Conservation (phyloP, 805 yeast species). For the Jamesozyma piceae region DNA sequence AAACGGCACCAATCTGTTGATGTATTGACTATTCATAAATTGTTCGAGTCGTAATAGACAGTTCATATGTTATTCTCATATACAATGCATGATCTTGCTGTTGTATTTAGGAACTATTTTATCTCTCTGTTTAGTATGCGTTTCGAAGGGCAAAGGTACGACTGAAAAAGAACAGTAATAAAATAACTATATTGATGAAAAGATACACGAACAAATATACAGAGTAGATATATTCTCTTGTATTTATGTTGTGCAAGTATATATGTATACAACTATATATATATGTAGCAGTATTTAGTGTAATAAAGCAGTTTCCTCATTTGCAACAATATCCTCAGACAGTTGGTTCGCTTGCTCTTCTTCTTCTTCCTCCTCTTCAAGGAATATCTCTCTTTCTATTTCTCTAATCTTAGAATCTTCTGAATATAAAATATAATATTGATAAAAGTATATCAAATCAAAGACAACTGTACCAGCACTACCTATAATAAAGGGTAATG, state of each 20-base stretch:
- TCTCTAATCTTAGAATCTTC: constrained; percentile 23
- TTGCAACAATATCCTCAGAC: background rate
- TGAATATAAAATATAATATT: constrained; percentile 32
- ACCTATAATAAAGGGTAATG: constrained; percentile 76
- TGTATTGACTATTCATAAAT: too few relatives aligned
- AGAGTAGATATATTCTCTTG: too few relatives aligned
- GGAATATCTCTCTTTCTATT: constrained; percentile 16
- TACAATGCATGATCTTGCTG: too few relatives aligned
- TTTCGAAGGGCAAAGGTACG: too few relatives aligned
- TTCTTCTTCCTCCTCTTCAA: background rate
- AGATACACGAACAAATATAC: too few relatives aligned
- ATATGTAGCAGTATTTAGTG: background rate
- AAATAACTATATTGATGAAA: too few relatives aligned
- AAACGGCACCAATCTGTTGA: too few relatives aligned
- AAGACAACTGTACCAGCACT: constrained; percentile 77
- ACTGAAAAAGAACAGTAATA: too few relatives aligned
- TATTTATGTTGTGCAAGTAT: background rate
- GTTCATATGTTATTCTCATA: too few relatives aligned
- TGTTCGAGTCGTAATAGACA: too few relatives aligned
- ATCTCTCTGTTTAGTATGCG: too few relatives aligned
- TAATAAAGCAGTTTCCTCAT: constrained; percentile 1
- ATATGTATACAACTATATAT: background rate
- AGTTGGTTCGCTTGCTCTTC: background rate
- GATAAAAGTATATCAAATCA: constrained; percentile 64
- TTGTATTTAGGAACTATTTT: too few relatives aligned